A percentile compares a stretch with the other conserved stretches of the same genome.
Conservation (phyloP, 495 filamentous ascomycete species). For the Delitschia confertaspora region DNA sequence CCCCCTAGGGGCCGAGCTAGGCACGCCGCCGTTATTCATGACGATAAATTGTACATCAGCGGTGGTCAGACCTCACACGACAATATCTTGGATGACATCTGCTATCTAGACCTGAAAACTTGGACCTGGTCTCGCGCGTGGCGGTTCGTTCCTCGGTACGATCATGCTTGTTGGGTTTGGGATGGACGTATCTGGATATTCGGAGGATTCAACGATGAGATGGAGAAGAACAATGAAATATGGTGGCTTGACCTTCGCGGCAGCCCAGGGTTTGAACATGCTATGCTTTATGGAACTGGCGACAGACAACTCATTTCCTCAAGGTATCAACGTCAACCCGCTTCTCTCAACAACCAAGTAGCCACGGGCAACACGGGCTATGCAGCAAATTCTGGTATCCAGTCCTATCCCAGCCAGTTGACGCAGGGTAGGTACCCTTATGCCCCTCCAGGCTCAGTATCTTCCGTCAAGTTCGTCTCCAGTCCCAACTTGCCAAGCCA, state of each 20-base stretch:
- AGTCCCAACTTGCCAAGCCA: conserved; percentile 81
- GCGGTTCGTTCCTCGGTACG: conserved; percentile 88
- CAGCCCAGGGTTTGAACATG: conserved; percentile 71
- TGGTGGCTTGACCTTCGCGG: conserved; percentile 95
- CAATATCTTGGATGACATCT: conserved; percentile 87
- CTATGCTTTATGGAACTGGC: conserved; percentile 56
- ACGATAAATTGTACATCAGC: conserved; percentile 91
- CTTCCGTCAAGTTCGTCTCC: conserved; percentile 78
- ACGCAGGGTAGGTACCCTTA: conserved; percentile 52
- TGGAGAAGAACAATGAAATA: conserved; percentile 90
- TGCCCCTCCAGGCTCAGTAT: conserved; percentile 79
- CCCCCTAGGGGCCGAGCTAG: conserved; percentile 81
- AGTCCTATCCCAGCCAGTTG: conserved; percentile 44
- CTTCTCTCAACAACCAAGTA: conserved; percentile 10
- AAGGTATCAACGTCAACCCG: conserved; percentile 16
- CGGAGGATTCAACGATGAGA: conserved; percentile 84
- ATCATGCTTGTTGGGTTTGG: conserved; percentile 90
- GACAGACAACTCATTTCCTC: conserved; percentile 42
- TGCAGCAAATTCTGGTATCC: conserved; percentile 79
- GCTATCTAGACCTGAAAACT: conserved; percentile 91
- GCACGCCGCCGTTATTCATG: conserved; percentile 88
- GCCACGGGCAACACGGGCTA: conserved; percentile 55
- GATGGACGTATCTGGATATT: conserved; percentile 93
- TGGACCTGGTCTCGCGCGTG: conserved; percentile 96
- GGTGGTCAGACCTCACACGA: conserved; percentile 85